Evolutionary conservation across 768 basidiomycete species (phyloP), one percentile per base, ranked within the genome.

Genomic region (Suillus lakei): DNA sequence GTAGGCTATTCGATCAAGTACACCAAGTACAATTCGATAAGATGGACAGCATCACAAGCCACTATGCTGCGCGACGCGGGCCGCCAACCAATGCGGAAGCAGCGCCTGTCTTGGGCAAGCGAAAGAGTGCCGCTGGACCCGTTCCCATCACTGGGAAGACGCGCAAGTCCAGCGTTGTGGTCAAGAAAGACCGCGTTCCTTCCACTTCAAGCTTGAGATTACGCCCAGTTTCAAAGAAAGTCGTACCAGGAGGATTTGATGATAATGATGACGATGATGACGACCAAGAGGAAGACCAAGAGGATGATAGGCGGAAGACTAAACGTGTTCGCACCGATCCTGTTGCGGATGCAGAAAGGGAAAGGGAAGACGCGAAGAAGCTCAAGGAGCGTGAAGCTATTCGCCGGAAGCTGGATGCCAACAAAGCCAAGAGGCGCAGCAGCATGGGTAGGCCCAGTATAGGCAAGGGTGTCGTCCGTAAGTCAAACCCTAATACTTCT

Each of bases 31-130:
- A 85, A 64, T 93, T 93, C 72, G 77, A 78, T 62, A 89, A 86
- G 82, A 94, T 94, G 92, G 90, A 91, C 68, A 88, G 90, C 8
- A 93, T 93, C 71, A 84, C 79, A 13, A 79, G 71, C 13, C 84
- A 85, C 66, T 86, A 86, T 69, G 81, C 85, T 5, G 83, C 82
- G 34, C 79, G 72, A 55, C 79, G 82, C 21, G 71, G 72, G 12
- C 58, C 51, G 23, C 74, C 64, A 73, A 72, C 32, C n/a, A 61
- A 63, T 2, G 53, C 68, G 68, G 59, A 62, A 61, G 38, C 69
- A 69, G 56, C 6, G 21, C 26, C 66, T 61, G 64, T 71, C 64
- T 64, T 68, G 65, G 64, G 60, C 59, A 85, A 84, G 70, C 78
- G 84, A 65, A 86, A 84, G 71, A 28, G 34, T 9, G 21, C 13